phyloP scores from a whole-genome alignment of 345 rosid species.

The Trapa incisa region DNA sequence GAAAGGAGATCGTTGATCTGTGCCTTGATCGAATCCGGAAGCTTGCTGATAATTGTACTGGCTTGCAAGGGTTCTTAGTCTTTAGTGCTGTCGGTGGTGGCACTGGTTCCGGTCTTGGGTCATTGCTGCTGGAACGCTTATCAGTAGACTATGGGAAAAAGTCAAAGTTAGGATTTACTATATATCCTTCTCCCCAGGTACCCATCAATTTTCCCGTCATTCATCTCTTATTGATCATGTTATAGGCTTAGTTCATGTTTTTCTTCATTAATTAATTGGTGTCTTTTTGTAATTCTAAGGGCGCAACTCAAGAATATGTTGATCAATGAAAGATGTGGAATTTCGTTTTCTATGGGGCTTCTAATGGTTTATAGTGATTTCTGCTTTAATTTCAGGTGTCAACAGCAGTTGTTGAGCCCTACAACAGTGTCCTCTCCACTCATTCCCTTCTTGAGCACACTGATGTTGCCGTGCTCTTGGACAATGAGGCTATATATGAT shows the following conservation, averaged over 20 bases:
- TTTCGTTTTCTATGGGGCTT: neutral
- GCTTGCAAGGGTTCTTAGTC: slow-evolving; percentile 60
- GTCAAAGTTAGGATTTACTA: slow-evolving; percentile 50
- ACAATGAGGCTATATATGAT: slow-evolving; percentile 55
- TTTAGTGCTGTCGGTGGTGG: slow-evolving; percentile 61
- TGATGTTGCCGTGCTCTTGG: slow-evolving; percentile 59
- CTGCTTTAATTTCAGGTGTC: slow-evolving; percentile 14
- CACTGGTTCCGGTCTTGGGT: slow-evolving; percentile 52
- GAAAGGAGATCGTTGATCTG: slow-evolving; percentile 51
- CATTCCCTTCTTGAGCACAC: slow-evolving; percentile 61
- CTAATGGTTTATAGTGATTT: no score
- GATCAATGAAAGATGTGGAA: neutral
- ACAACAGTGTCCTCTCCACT: slow-evolving; percentile 56
- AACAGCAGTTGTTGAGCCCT: slow-evolving; percentile 56
- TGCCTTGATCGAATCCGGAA: slow-evolving; percentile 57
- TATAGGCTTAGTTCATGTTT: no score
- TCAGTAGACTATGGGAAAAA: slow-evolving; percentile 51
- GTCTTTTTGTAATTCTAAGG: no score
- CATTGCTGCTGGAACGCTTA: slow-evolving; percentile 42
- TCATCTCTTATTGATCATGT: neutral
- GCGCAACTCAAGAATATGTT: no score
- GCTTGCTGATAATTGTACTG: slow-evolving; percentile 48
- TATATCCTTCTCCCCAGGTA: slow-evolving; percentile 64
- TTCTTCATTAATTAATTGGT: no score
- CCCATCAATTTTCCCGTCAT: slow-evolving; percentile 6